Percentiles rank a stretch among this genome's conserved stretches.
Conservation (phyloP, 73 alveolate species). For the Uronychia binucleata region DNA sequence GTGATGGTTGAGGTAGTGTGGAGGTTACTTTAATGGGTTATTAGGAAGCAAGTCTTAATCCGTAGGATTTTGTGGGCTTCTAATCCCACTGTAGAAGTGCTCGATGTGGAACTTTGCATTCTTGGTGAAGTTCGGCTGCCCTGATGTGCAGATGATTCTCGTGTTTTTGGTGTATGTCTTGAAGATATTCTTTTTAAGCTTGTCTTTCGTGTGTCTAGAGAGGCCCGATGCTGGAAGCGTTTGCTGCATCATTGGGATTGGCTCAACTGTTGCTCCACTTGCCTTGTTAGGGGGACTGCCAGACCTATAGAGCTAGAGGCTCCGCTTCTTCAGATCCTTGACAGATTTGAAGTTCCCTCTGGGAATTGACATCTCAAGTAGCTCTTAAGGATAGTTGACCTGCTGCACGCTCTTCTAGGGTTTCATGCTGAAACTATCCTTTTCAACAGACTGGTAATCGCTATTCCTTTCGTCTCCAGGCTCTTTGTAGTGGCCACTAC, state of each 20-base stretch:
- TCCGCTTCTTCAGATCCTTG: neutral
- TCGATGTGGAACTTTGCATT: neutral
- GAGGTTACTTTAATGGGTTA: too few species aligned
- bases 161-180: neutral
- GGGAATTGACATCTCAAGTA: neutral
- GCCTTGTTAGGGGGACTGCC: too few species aligned
- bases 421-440: neutral
- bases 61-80: neutral
- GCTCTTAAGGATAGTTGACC: neutral
- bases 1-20: too few species aligned
- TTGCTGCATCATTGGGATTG: too few species aligned
- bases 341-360: neutral
- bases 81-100: neutral
- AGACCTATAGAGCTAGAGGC: neutral
- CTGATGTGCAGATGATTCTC: neutral
- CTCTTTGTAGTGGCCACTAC: neutral
- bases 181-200: neutral
- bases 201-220: neutral
- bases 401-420: neutral
- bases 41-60: too few species aligned
- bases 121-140: neutral
- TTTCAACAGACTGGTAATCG: neutral
- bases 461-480: neutral
- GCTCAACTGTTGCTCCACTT: too few species aligned
- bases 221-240: too few species aligned